These are phyloP conservation scores for Aspergillus fumigatiaffinis DNA, from an alignment of 2,329 filamentous ascomycete species.

Conservation along the genomic window DNA sequence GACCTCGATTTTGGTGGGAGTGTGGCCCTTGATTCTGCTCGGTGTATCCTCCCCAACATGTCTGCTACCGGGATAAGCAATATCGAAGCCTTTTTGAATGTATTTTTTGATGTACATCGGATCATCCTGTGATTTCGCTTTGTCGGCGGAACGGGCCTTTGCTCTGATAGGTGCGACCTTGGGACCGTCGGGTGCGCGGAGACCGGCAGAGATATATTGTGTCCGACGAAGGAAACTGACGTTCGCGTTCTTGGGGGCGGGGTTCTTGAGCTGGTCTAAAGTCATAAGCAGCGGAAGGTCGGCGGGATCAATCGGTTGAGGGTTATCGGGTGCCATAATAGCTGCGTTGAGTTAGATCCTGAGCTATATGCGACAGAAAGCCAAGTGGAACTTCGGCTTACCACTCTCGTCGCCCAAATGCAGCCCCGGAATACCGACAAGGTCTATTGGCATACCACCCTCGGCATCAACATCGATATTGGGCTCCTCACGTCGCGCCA, in stretches of 20 bases:
- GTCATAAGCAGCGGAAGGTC: conserved; percentile 81
- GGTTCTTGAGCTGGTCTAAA: conserved; percentile 79
- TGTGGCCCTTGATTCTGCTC: conserved; percentile 51
- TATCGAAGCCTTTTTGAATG: conserved; percentile 61
- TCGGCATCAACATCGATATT: conserved; percentile 98
- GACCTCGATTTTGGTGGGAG: conserved; percentile 51
- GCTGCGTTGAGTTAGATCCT: conserved; percentile 48
- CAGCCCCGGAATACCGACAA: conserved; percentile 90
- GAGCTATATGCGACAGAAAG: conserved; percentile 14
- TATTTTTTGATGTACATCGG: conserved; percentile 58
- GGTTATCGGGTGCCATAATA: conserved; percentile 72
- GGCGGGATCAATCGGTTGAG: conserved; percentile 71
- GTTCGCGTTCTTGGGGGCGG: conserved; percentile 67
- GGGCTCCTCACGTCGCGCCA: conserved; percentile 85
- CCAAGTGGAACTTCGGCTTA: conserved; percentile 40
- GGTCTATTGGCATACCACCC: conserved; percentile 92
- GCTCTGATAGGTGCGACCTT: conserved; percentile 22
- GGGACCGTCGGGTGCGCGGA: conserved; percentile 31
- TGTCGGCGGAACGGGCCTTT: conserved; percentile 26
- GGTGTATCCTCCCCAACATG: conserved; percentile 55
- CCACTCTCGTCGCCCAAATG: conserved; percentile 94
- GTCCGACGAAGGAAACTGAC: conserved; percentile 94
- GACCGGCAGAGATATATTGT: conserved; percentile 69
- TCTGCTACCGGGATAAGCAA: conserved; percentile 59
- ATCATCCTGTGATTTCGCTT: conserved; percentile 49